Base-by-base conservation (phyloP, 768 basidiomycete species). In the Pleurotus djamor region DNA sequence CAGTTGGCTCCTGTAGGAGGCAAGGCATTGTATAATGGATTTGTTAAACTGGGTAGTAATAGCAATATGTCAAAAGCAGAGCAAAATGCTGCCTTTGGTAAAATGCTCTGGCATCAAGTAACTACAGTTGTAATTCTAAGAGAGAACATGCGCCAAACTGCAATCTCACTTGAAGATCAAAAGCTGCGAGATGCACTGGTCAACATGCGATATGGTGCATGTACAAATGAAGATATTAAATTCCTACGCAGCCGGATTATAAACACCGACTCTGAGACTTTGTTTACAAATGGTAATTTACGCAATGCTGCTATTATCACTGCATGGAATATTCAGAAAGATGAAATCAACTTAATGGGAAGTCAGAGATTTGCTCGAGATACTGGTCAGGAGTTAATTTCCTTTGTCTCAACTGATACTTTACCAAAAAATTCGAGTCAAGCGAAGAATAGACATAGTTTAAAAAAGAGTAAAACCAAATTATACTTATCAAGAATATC, bases 251-350 rank as follows among this genome's bases (percentile, higher is more conserved):
- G 66, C 5, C 13, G 66, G 9, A 58, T 75, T 2, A 59, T 69
- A 4, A 54, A 28, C n/a, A 38, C 49, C 33, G 55, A 58, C 16
- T 16, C 58, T n/a, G 5, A 35, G 14, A 33, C 32, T 33, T 28
- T 37, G 10, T 35, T 34, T 2, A 60, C 2, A 47, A 61, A 7
- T 33, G 51, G 2, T 4, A 52, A 34, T 5, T 79, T 76, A 52
- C 34, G 69, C 17, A 61, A 75, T 66, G 66, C 74, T 2, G 70
- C 77, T 3, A 66, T 79, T 10, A 80, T 81, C 33, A 77, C 74
- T 2, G 66, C 69, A 3, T 60, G 61, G 14, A 79, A 78, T 68
- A 34, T 64, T 9, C 66, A 74, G 28, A 72, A 74, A 59, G 78
- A 79, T 63, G 59, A 65, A 56, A 68, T 78, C 0, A 80, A 80